phyloP scores from a whole-genome alignment of 768 basidiomycete genomes.

The Leccinum ochraceum region DNA sequence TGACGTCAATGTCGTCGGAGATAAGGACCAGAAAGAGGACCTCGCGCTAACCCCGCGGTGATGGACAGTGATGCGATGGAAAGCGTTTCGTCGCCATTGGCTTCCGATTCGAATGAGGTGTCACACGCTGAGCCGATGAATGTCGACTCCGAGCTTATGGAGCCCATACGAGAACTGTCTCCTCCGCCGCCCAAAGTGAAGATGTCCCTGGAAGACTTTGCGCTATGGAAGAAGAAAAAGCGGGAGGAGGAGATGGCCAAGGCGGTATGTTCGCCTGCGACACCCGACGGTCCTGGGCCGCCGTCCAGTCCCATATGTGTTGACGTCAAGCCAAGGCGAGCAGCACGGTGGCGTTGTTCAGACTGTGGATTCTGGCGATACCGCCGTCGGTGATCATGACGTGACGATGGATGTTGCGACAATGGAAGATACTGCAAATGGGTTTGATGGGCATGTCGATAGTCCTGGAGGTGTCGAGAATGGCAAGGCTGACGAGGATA shows the following conservation, averaged over 20 bases:
- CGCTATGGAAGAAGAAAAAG: constrained; percentile 53
- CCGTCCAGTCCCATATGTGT: constrained; percentile 21
- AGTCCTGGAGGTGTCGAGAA: not conserved
- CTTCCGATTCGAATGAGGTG: constrained; percentile 4
- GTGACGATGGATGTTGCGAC: constrained; percentile 13
- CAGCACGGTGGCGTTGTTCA: not conserved
- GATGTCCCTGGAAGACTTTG: constrained; percentile 59
- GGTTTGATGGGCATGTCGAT: not conserved
- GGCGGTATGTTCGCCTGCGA: constrained; percentile 23
- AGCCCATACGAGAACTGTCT: constrained; percentile 22
- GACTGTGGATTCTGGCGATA: not conserved
- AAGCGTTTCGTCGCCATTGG: not conserved
- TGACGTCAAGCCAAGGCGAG: constrained; percentile 15
- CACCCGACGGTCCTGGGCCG: constrained; percentile 11
- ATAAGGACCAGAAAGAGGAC: not conserved
- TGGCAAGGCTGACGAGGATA: not conserved
- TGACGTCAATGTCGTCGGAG: constrained; percentile 14
- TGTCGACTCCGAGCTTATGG: not conserved
- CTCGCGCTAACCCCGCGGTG: not conserved
- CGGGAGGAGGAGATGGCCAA: constrained; percentile 46
- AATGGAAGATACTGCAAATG: constrained; percentile 5
- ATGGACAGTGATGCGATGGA: not conserved
- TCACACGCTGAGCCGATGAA: constrained; percentile 12
- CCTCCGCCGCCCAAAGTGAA: constrained; percentile 48
- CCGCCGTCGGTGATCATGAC: constrained; percentile 8